Conservation (phyloP, 208 protist species). For the Kentomonas sorsogonicus region DNA sequence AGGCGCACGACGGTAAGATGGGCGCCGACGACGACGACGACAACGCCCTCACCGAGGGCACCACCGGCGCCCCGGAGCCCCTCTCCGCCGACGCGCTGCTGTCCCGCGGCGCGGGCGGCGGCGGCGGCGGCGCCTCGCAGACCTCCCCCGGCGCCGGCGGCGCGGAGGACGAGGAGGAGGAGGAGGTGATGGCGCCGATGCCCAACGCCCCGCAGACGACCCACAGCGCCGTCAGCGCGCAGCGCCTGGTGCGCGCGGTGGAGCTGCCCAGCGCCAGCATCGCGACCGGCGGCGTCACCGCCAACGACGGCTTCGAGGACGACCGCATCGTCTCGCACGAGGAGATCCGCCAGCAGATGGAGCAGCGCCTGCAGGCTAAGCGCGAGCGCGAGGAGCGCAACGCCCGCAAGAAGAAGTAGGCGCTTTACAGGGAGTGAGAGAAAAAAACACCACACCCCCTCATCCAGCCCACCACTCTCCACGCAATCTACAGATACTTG, state of each 20-base stretch:
- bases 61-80: conserved; percentile 4
- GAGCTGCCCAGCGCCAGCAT: conserved; percentile 77
- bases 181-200: conserved; percentile 34
- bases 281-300: conserved; percentile 19
- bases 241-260: conserved; percentile 49
- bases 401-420: conserved; percentile 53
- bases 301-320: conserved; percentile 37
- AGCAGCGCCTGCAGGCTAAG: conserved; percentile 57
- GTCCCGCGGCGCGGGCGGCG: conserved; percentile 3
- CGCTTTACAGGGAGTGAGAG: too few species aligned
- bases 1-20: conserved; percentile 2
- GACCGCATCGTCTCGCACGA: conserved; percentile 82
- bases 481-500: too few species aligned
- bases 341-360: conserved; percentile 78
- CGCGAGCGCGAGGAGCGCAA: conserved; percentile 79
- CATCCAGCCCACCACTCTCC: too few species aligned
- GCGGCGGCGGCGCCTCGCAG: background rate
- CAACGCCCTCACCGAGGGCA: conserved; percentile 5
- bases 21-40: conserved; percentile 9
- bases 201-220: conserved; percentile 35
- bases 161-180: conserved; percentile 21
- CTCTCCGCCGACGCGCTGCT: conserved; percentile 8
- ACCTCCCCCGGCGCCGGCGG: conserved; percentile 12
- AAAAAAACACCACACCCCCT: too few species aligned
- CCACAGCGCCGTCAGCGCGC: conserved; percentile 52